phyloP scores from a whole-genome alignment of 2,329 filamentous ascomycete species.

The Penicillium fuscoglaucum region DNA sequence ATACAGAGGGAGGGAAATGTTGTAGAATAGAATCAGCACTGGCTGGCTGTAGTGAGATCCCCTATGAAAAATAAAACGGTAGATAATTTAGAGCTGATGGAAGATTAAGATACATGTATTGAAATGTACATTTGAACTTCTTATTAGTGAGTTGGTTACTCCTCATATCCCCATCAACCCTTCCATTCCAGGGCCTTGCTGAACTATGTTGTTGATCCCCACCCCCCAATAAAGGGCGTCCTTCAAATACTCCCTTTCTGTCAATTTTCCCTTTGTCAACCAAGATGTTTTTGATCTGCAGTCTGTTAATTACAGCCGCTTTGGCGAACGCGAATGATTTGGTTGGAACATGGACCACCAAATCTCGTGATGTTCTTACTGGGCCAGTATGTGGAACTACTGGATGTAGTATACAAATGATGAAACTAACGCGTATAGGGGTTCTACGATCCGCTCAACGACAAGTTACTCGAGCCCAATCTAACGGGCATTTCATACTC shows the following conservation, averaged over 20 bases:
- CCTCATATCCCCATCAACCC: background rate
- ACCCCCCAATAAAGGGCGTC: constrained; percentile 24
- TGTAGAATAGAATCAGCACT: too few species aligned
- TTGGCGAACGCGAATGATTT: constrained; percentile 52
- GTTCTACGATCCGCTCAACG: constrained; percentile 68
- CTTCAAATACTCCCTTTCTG: constrained; percentile 12
- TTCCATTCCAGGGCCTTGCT: background rate
- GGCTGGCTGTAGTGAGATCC: too few species aligned
- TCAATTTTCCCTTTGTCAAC: constrained; percentile 9
- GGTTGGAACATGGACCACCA: constrained; percentile 71
- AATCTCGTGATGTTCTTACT: constrained; percentile 67
- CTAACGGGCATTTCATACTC: constrained; percentile 72
- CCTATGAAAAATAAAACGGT: too few species aligned
- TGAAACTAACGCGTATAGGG: constrained; percentile 47
- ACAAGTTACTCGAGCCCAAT: constrained; percentile 65
- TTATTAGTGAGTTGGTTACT: too few species aligned
- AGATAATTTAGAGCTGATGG: too few species aligned
- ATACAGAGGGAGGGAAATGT: too few species aligned
- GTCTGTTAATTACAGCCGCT: constrained; percentile 39
- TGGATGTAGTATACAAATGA: background rate
- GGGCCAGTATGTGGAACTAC: constrained; percentile 57
- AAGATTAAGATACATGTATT: too few species aligned
- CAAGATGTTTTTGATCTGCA: constrained; percentile 37
- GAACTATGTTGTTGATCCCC: constrained; percentile 15
- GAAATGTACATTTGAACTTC: too few species aligned